These are phyloP conservation scores for Mycena filopes DNA, from an alignment of 768 basidiomycete species.

Conservation along the genomic window DNA sequence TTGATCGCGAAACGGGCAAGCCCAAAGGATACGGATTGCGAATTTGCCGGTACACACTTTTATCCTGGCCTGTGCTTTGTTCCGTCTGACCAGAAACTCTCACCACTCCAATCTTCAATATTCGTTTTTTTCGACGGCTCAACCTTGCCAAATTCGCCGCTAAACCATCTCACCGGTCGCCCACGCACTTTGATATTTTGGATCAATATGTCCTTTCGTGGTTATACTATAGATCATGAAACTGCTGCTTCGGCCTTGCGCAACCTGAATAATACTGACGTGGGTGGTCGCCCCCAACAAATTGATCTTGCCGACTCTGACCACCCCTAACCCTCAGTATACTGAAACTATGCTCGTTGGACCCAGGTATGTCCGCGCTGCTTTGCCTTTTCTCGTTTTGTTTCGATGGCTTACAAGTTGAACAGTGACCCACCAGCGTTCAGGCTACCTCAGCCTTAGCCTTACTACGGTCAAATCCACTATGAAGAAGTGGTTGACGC, in stretches of 20 bases:
- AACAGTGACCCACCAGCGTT: too few relatives aligned
- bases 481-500: too few relatives aligned
- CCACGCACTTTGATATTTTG: conserved; percentile 12
- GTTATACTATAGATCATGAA: conserved; percentile 79
- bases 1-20: conserved; percentile 93
- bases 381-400: too few relatives aligned
- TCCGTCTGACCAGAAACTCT: conserved; percentile 32
- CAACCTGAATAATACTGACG: conserved; percentile 92
- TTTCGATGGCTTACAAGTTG: too few relatives aligned
- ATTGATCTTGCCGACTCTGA: conserved; percentile 96
- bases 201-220: conserved; percentile 26
- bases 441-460: too few relatives aligned
- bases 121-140: neutral
- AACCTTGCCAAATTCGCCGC: conserved; percentile 5
- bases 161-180: neutral
- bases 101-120: conserved; percentile 36
- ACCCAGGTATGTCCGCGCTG: too few relatives aligned
- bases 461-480: too few relatives aligned
- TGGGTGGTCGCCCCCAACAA: conserved; percentile 91
- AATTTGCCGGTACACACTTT: conserved; percentile 82
- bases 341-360: too few relatives aligned
- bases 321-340: too few relatives aligned
- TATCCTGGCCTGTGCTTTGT: conserved; percentile 39
- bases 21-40: conserved; percentile 95
- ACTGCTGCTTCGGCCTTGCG: conserved; percentile 95